Base-by-base conservation (phyloP, 176 grass and related monocot genomes). In the Ampelocalamus luodianensis region DNA sequence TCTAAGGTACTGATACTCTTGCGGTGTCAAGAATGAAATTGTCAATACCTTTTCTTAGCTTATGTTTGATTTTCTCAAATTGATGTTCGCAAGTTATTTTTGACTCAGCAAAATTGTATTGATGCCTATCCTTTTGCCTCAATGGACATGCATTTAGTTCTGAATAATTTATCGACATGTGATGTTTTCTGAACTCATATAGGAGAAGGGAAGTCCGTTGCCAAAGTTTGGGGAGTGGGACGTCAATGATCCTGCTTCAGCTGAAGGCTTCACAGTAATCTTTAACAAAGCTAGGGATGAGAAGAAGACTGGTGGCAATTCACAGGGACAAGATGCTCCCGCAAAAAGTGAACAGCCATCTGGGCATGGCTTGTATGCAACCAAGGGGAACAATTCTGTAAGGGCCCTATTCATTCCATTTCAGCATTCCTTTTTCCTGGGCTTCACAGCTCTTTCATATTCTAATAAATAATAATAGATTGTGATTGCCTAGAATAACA, bases 261-360 rank as follows among this genome's bases (percentile, higher is more conserved):
- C 64, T 7, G 79, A 82, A 18, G 70, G 81, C 8, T 83, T 83
- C 69, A 83, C 81, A 1, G 70, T 83, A 44, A 83, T 83, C 56
- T 83, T 83, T 63, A 83, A 83, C 46, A 83, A 83, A 83, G 81
- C 81, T 29, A 58, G 81, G 61, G 69, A 62, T 65, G 81, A 83
- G 81, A 83, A 56, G 81, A 83, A 83, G 56, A 65, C 81, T 37
- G 74, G 72, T 26, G 37, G 59, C 48, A 85, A 59, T 10, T 29
- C 32, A 5, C 46, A 48, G 11, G 63, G 66, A 56, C 32, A 27
- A 14, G 60, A 56, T 16, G 17, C 14, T 0, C 10, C 49, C 3
- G 22, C 14, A 10, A 69, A 27, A 48, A 46, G 43, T 64, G 72
- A 85, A 1, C 22, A 27, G 5, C 22, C 45, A 49, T 76, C 64